Evolutionary conservation across 2,329 filamentous ascomycete species (phyloP).

Genomic region (Tolypocladium ophioglossoides): DNA sequence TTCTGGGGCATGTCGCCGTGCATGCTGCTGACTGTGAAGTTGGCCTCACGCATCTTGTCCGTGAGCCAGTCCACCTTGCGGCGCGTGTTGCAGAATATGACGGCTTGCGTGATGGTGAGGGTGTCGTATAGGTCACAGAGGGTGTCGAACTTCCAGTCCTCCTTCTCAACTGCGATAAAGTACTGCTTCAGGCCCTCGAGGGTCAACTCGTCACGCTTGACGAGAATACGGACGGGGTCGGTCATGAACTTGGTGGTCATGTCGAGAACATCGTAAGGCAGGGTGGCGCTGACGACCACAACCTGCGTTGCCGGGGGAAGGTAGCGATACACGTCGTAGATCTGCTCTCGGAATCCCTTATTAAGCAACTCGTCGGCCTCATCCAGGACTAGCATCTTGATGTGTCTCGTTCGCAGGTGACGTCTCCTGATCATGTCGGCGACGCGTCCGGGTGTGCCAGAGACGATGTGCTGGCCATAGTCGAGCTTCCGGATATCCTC

Average conservation of each 20-base stretch:
- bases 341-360: slow-evolving; percentile 94
- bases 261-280: slow-evolving; percentile 95
- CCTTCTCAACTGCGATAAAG: slow-evolving; percentile 98
- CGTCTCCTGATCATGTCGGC: slow-evolving; percentile 52
- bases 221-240: slow-evolving; percentile 87
- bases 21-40: slow-evolving; percentile 98
- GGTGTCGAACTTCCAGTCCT: slow-evolving; percentile 99
- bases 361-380: slow-evolving; percentile 63
- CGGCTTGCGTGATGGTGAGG: slow-evolving; percentile 94
- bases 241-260: slow-evolving; percentile 99
- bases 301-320: slow-evolving; percentile 94
- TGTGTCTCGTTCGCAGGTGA: slow-evolving; percentile 46
- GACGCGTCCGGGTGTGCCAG: slow-evolving; percentile 92
- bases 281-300: slow-evolving; percentile 92
- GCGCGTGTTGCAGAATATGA: slow-evolving; percentile 99
- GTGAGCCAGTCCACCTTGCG: slow-evolving; percentile 99
- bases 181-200: slow-evolving; percentile 97
- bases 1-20: slow-evolving; percentile 99
- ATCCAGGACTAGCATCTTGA: slow-evolving; percentile 54
- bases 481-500: slow-evolving; percentile 97
- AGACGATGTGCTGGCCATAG: slow-evolving; percentile 95
- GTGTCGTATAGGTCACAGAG: slow-evolving; percentile 98
- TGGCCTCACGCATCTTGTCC: slow-evolving; percentile 97
- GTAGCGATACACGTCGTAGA: slow-evolving; percentile 97
- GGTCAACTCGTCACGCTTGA: slow-evolving; percentile 97